Evolutionary conservation across 306 rosid species (phyloP).

Genomic region (Quercus bicolor): DNA sequence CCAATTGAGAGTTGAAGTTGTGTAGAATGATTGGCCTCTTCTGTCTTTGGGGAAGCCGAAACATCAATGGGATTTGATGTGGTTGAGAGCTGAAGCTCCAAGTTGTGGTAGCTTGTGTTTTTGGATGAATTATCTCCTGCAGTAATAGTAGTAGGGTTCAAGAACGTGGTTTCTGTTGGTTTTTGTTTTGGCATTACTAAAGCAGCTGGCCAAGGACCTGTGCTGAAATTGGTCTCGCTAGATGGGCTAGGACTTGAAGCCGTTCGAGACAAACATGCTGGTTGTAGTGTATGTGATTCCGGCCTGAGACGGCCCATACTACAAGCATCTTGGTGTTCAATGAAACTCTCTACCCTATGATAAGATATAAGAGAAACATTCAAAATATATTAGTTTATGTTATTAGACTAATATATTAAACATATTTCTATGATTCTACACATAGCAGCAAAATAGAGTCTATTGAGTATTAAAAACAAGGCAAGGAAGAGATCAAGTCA

Average conservation of each 20-base stretch:
- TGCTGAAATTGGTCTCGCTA: conserved; percentile 77
- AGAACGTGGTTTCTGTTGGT: conserved; percentile 29
- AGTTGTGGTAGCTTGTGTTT: conserved; percentile 41
- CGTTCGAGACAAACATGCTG: conserved; percentile 78
- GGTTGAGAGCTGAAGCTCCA: conserved; percentile 93
- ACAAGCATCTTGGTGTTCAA: conserved; percentile 98
- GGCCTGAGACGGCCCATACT: conserved; percentile 65
- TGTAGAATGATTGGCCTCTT: conserved; percentile 45
- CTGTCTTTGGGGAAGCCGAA: conserved; percentile 38
- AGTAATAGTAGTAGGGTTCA: conserved; percentile 24
- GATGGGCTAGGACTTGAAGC: conserved; percentile 96
- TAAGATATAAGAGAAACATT: not conserved
- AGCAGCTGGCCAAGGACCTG: conserved; percentile 47
- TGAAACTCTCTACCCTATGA: conserved; percentile 94
- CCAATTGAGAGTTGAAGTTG: conserved; percentile 86
- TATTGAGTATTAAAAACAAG: not conserved
- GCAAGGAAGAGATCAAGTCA: too few relatives aligned
- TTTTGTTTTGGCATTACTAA: conserved; percentile 34
- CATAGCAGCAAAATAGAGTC: not conserved
- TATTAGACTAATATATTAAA: not conserved
- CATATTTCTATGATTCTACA: not conserved
- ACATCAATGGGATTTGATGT: conserved; percentile 22
- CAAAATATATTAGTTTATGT: not conserved
- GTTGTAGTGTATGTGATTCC: conserved; percentile 56
- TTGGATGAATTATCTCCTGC: conserved; percentile 21